Evolutionary conservation across 495 filamentous ascomycete species (phyloP), one percentile per base, ranked within the genome.

Genomic region (Rusavskia elegans): DNA sequence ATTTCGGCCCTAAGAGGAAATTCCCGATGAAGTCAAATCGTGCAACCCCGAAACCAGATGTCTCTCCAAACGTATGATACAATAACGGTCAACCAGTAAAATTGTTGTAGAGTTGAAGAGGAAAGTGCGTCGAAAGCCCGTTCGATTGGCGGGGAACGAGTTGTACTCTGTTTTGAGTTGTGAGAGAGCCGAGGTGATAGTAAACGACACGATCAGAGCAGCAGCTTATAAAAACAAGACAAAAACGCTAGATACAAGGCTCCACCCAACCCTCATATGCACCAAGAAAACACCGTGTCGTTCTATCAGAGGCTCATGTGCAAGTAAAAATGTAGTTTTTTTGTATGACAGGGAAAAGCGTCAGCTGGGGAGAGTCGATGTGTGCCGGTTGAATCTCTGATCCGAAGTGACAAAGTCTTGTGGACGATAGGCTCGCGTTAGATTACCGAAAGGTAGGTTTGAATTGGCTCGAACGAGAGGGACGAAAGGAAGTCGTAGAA

Each of bases 221-320:
- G 39, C 17, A 50, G 32, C 59, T 51, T 50, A 59, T 55, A 57
- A 55, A 54, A 53, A 40, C 55, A 64, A 51, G 59, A 59, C 39
- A 50, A 61, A 30, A 59, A 60, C 59, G 53, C 54, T 55, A 51
- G 55, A 56, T 44, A 52, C 53, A 61, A 55, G 51, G 46, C 58
- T 64, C 62, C 62, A 50, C 62, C 59, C 37, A 45, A 53, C 52
- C 48, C 51, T 56, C 65, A 59, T 62, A 54, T 50, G 58, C 57
- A 63, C 56, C 61, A 52, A 65, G 58, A 63, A 66, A 64, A 80
- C 72, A 77, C 73, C 71, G 65, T 68, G 68, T 76, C 71, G 71
- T 78, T 71, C 66, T 67, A 66, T 81, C 75, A 76, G 72, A 76
- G 68, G 71, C 71, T 85, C 82, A 83, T 86, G 73, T 71, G 60